phyloP scores from a whole-genome alignment of 202 grass and related monocot genomes.

The Zizania palustris region DNA sequence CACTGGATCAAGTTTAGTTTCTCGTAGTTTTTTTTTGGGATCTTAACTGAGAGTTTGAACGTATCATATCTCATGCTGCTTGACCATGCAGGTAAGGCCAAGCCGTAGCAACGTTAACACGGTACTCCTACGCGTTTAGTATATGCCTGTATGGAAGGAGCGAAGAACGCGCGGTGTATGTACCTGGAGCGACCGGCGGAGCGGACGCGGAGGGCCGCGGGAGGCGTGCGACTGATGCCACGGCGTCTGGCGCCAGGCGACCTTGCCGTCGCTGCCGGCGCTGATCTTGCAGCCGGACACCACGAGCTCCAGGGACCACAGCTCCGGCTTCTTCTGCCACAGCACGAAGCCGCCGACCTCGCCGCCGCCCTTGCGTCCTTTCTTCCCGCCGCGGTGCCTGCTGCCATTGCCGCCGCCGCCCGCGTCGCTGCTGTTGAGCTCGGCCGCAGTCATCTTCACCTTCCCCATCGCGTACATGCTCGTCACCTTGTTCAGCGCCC shows the following conservation, averaged over 20 bases:
- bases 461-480: slow-evolving; percentile 99
- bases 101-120: neutral
- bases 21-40: neutral
- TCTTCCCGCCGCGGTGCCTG: slow-evolving; percentile 43
- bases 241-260: slow-evolving; percentile 95
- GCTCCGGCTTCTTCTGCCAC: slow-evolving; percentile 97
- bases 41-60: neutral
- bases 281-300: slow-evolving; percentile 99
- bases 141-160: neutral
- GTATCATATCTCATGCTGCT: neutral
- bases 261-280: slow-evolving; percentile 94
- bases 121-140: slow-evolving; percentile 6
- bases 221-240: slow-evolving; percentile 99
- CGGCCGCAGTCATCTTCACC: slow-evolving; percentile 84
- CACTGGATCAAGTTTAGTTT: neutral
- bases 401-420: neutral
- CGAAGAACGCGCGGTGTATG: neutral
- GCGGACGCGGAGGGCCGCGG: slow-evolving; percentile 85
- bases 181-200: slow-evolving; percentile 95
- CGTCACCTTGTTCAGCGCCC: slow-evolving; percentile 72
- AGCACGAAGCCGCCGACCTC: slow-evolving; percentile 98
- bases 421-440: slow-evolving; percentile 68
- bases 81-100: neutral
- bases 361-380: slow-evolving; percentile 45
- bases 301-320: slow-evolving; percentile 96